These are phyloP conservation scores for Apophysomyces ossiformis DNA, from an alignment of 371 early-diverging fungal genomes.

Conservation along the genomic window DNA sequence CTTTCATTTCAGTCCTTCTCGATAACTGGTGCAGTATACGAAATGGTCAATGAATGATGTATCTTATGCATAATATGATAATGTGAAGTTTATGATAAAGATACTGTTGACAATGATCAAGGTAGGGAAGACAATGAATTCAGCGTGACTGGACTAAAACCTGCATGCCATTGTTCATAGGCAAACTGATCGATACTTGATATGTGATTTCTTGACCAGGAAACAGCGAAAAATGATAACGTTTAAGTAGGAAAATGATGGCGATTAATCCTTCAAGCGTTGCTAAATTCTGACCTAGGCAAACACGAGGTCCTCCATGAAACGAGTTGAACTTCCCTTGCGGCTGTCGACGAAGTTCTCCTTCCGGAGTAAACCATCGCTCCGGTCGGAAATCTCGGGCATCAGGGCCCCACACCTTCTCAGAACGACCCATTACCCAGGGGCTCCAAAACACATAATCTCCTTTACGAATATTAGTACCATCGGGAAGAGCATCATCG, in stretches of 20 bases:
- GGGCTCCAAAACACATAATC: slow-evolving; percentile 58
- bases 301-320: slow-evolving; percentile 75
- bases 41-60: too few species aligned
- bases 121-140: neutral
- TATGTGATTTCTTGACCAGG: slow-evolving; percentile 43
- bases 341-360: slow-evolving; percentile 41
- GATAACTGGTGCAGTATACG: too few species aligned
- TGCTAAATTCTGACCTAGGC: slow-evolving; percentile 58
- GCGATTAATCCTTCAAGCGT: slow-evolving; percentile 48
- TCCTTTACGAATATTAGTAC: slow-evolving; percentile 61
- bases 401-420: slow-evolving; percentile 65
- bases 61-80: too few species aligned
- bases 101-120: too few species aligned
- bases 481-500: slow-evolving; percentile 75
- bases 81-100: too few species aligned
- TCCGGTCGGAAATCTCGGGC: slow-evolving; percentile 65
- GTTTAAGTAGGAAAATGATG: slow-evolving; percentile 39
- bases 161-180: slow-evolving; percentile 53
- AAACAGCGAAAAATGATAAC: slow-evolving; percentile 45
- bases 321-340: slow-evolving; percentile 58
- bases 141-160: slow-evolving; percentile 29
- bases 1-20: too few species aligned
- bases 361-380: slow-evolving; percentile 58
- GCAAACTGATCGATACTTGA: slow-evolving; percentile 43
- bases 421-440: slow-evolving; percentile 58